Evolutionary conservation across 768 basidiomycete species (phyloP).

Genomic region (Boletellus sp.): DNA sequence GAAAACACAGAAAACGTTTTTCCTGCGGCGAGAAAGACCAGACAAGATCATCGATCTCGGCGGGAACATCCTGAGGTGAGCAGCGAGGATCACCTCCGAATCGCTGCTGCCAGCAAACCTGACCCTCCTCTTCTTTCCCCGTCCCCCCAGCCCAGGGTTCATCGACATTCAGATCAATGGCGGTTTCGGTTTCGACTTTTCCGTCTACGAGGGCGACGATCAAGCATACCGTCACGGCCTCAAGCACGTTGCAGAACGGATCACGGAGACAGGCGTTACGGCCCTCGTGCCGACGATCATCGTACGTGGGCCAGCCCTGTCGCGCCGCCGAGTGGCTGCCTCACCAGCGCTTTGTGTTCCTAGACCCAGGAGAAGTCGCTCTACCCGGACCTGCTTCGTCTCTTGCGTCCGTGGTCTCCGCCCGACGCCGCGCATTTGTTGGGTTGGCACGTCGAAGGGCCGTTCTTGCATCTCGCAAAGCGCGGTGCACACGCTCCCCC

Average conservation of each 20-base stretch:
- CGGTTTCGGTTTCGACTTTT: constrained; percentile 85
- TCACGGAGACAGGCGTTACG: constrained; percentile 86
- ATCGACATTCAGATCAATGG: constrained; percentile 91
- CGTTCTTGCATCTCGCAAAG: constrained; percentile 79
- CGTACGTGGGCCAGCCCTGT: constrained; percentile 38
- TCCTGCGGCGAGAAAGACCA: constrained; percentile 55
- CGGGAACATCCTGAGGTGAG: constrained; percentile 73
- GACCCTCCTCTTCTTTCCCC: no score
- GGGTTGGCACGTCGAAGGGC: constrained; percentile 91
- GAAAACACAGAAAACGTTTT: constrained; percentile 61
- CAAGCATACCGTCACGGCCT: constrained; percentile 65
- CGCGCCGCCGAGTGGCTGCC: not conserved
- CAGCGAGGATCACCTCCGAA: not conserved
- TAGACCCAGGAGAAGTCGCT: constrained; percentile 77
- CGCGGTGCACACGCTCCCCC: constrained; percentile 78
- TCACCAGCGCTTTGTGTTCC: no score
- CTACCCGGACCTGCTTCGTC: constrained; percentile 65
- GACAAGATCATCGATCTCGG: constrained; percentile 61
- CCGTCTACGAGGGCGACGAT: constrained; percentile 71
- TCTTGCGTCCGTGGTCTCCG: constrained; percentile 66
- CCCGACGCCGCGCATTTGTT: constrained; percentile 66
- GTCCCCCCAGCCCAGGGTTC: constrained; percentile 63
- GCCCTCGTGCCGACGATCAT: constrained; percentile 70
- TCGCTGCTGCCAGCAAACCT: constrained; percentile 9
- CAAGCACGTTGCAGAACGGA: constrained; percentile 65